Evolutionary conservation across 768 basidiomycete species (phyloP).

Genomic region (Daedalea quercina): DNA sequence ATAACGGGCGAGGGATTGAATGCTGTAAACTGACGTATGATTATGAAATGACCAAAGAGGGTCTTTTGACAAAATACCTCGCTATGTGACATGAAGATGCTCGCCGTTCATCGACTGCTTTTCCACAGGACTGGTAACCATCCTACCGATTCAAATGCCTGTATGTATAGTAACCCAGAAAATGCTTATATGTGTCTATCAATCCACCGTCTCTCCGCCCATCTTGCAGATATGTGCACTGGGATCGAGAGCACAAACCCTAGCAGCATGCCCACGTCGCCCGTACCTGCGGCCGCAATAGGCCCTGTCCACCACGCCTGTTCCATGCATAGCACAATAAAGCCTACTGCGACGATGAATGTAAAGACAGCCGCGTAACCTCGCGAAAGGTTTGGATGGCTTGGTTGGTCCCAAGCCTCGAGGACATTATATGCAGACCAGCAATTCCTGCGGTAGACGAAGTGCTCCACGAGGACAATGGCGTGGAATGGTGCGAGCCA

Average conservation of each 20-base stretch:
- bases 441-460: conserved; percentile 31
- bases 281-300: conserved; percentile 35
- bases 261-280: conserved; percentile 38
- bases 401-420: conserved; percentile 30
- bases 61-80: too few relatives aligned
- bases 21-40: too few relatives aligned
- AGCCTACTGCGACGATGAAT: conserved; percentile 29
- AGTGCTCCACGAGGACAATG: conserved; percentile 36
- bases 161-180: too few relatives aligned
- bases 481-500: conserved; percentile 32
- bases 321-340: conserved; percentile 40
- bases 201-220: conserved; percentile 10
- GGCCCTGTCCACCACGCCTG: conserved; percentile 47
- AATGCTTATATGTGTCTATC: too few relatives aligned
- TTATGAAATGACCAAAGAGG: too few relatives aligned
- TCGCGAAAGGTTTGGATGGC: conserved; percentile 28
- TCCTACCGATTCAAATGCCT: too few relatives aligned
- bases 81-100: too few relatives aligned
- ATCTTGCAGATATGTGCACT: conserved; percentile 12
- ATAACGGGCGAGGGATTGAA: too few relatives aligned
- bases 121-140: too few relatives aligned
- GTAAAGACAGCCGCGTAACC: conserved; percentile 35
- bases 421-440: conserved; percentile 29
- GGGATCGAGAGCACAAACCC: conserved; percentile 31
- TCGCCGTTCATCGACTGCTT: too few relatives aligned